A percentile compares a stretch with the other conserved stretches of the same genome.
Evolutionary conservation across 164 flowering plant genomes (phyloP).

Genomic region (Aristolochia contorta): DNA sequence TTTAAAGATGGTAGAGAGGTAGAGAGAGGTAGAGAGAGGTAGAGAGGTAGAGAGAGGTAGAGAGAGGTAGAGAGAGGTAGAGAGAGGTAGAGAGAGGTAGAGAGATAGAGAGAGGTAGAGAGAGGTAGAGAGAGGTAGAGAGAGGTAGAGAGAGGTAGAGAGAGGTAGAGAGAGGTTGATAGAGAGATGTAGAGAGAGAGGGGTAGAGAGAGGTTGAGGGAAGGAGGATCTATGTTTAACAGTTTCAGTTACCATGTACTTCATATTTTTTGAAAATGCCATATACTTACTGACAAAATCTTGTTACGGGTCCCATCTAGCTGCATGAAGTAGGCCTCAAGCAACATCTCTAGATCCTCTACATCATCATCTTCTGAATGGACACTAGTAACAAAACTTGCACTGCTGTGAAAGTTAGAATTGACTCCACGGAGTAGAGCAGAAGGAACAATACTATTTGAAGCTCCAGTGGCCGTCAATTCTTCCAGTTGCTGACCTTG

Average conservation of each 20-base stretch:
- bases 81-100: no score
- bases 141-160: no score
- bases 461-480: slow-evolving; percentile 26
- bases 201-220: neutral
- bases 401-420: slow-evolving; percentile 51
- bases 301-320: slow-evolving; percentile 90
- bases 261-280: no score
- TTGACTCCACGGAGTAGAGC: slow-evolving; percentile 32
- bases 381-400: slow-evolving; percentile 53
- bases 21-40: no score
- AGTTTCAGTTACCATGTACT: neutral
- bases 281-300: slow-evolving; percentile 67
- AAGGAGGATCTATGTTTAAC: neutral
- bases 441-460: slow-evolving; percentile 33
- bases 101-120: no score
- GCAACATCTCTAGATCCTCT: slow-evolving; percentile 96
- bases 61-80: no score
- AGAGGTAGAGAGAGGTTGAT: no score
- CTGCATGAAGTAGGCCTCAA: slow-evolving; percentile 98
- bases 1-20: no score
- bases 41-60: no score
- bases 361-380: slow-evolving; percentile 59
- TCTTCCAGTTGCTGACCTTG: slow-evolving; percentile 73
- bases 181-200: neutral
- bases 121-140: no score